Base-by-base conservation (phyloP, 495 filamentous ascomycete species). In the Chlorociboria aeruginascens region DNA sequence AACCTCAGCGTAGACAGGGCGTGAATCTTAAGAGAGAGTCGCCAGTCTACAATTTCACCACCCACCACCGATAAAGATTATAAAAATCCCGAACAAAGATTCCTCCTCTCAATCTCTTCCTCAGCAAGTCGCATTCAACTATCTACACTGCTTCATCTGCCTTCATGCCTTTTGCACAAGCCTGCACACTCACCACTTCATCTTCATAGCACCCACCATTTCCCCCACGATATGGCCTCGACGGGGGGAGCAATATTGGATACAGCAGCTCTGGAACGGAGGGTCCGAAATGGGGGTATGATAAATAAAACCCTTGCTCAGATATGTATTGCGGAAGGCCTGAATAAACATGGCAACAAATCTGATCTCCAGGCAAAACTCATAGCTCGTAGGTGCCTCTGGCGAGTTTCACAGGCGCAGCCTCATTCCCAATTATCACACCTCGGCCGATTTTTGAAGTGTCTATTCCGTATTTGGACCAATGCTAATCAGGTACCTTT, bases 271-370 rank as follows among this genome's bases (percentile, higher is more conserved):
- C 62, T 73, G 31, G 55, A 59, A 29, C 50, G 57, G 20, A 55
- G 51, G 25, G 37, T 69, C 35, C 54, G 59, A 38, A 59, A 49
- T 14, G 54, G 54, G 6, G 59, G 63, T 1, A 49, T 70, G 29
- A 72, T 84, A 51, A 89, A 89, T 62, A 72, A 71, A 29, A 74
- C 83, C 43, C 75, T 98, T 34, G 85, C 87, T 50, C 62, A 67
- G 12, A 82, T 96, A 53, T 77, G 89, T 55, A 76, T 73, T 35
- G 66, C 67, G 46, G 82, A 90, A 61, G 73, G 77, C 28, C 70
- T 90, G 13, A 68, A 72, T 32, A 79, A 85, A 34, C 83, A 77
- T 28, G 92, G 92, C 8, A 78, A 86, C 50, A 98, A 98, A 66
- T 70, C 77, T 28, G 71, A 81, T 14, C 66, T 97, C 36, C 88